phyloP scores from a whole-genome alignment of 202 grass and related monocot species.

The Schoenoplectus triqueter region DNA sequence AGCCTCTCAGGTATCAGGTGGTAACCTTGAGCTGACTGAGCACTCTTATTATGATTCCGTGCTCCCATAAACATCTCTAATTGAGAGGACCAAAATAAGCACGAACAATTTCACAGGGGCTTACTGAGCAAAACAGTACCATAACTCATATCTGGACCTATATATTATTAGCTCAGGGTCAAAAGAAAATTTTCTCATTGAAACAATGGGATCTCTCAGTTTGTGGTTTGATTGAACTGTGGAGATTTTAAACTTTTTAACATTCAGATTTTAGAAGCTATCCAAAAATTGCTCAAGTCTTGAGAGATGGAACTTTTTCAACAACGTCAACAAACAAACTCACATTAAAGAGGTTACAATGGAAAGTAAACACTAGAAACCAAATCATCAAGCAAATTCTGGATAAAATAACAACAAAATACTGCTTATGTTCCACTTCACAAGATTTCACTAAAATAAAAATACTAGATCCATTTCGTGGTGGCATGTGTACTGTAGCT shows the following conservation, averaged over 20 bases:
- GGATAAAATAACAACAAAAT: no score
- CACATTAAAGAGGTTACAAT: not conserved
- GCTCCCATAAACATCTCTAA: not conserved
- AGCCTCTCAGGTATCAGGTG: not conserved
- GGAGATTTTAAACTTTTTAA: not conserved
- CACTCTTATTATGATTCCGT: not conserved
- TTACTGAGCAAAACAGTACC: not conserved
- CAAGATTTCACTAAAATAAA: not conserved
- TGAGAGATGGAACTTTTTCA: not conserved
- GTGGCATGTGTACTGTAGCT: not conserved
- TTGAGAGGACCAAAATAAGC: not conserved
- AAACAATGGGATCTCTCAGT: not conserved
- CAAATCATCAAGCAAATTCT: constrained; percentile 13
- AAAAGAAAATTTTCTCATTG: not conserved
- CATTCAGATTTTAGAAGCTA: not conserved
- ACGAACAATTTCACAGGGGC: not conserved
- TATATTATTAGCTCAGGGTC: not conserved
- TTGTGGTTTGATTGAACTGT: not conserved
- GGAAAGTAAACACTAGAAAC: not conserved
- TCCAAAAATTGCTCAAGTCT: not conserved
- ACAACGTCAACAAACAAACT: not conserved
- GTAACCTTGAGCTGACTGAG: not conserved
- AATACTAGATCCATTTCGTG: constrained; percentile 6
- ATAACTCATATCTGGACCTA: not conserved
- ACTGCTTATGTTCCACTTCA: not conserved